Base-by-base conservation (phyloP, 345 rosid genomes). In the Psidium guajava region DNA sequence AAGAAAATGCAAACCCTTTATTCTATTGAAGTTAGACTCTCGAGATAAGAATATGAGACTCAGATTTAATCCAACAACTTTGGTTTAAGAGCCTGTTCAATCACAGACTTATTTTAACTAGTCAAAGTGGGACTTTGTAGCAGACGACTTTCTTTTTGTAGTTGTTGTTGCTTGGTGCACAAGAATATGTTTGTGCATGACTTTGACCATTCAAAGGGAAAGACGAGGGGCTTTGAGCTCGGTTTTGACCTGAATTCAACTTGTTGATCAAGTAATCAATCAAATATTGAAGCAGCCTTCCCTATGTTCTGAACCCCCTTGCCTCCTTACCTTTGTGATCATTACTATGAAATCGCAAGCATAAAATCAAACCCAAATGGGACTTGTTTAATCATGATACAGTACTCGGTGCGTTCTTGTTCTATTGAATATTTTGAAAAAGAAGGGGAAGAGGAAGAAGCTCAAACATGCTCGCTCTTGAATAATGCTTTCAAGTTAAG, bases 401-500 rank as follows among this genome's bases (percentile, higher is more conserved):
- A 25, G 7, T 3, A 27, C 64, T 58, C 64, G 25, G 28, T 11
- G 64, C 64, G 15, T 57, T 11, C 27, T 57, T 57, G 25, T 25
- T 57, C 61, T 25, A 13, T 58, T 5, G 6, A 25, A 58, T 58
- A 27, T 28, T n/a, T n/a, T n/a, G 36, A 59, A n/a, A 12, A 59
- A 14, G 0, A n/a, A n/a, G n/a, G 13, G 16, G 14, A n/a, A 12
- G n/a, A 14, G 0, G 12, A n/a, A n/a, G 25, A 27, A 32, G 14
- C 32, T 59, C 69, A 59, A 27, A 59, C 18, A 27, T n/a, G 8
- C 36, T 5, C 36, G 54, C 13, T 25, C 28, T 36, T 10, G 50
- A 77, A 85, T 11, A 88, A 57, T 44, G 83, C 73, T 56, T 82
- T 36, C 8, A 86, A 56, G 77, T 82, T 88, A 51, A 32, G 83